These are phyloP conservation scores for Luzula sylvatica DNA, from an alignment of 176 grass and related monocot genomes.

Conservation along the genomic window DNA sequence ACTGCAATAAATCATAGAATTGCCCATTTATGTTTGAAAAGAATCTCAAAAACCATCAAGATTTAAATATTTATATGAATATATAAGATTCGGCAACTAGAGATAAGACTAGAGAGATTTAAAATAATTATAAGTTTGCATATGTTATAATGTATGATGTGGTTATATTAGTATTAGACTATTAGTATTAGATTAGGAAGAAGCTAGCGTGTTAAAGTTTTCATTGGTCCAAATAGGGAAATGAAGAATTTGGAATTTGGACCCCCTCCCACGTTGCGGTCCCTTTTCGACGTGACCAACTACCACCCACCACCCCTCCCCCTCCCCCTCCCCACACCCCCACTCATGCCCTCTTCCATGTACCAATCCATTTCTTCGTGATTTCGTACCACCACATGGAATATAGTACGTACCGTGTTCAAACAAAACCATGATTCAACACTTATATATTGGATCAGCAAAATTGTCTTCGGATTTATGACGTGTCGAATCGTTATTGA, in stretches of 20 bases:
- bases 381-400: background rate
- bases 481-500: conserved; percentile 22
- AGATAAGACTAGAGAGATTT: no score
- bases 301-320: conserved; percentile 19
- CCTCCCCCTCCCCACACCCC: background rate
- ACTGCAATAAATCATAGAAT: no score
- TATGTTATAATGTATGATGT: no score
- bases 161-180: no score
- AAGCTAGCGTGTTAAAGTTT: conserved; percentile 10
- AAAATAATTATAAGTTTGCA: no score
- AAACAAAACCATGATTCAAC: background rate
- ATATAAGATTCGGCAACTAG: no score
- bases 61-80: no score
- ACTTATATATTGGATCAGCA: conserved; percentile 9
- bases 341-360: background rate
- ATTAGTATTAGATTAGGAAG: background rate
- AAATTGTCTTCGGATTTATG: conserved; percentile 9
- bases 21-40: no score
- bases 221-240: conserved; percentile 9
- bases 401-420: background rate
- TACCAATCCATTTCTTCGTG: background rate
- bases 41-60: no score
- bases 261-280: conserved; percentile 18
- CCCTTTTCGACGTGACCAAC: conserved; percentile 32
- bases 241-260: background rate